Conservation (phyloP, 306 rosid species). For the Castanospermum australe region DNA sequence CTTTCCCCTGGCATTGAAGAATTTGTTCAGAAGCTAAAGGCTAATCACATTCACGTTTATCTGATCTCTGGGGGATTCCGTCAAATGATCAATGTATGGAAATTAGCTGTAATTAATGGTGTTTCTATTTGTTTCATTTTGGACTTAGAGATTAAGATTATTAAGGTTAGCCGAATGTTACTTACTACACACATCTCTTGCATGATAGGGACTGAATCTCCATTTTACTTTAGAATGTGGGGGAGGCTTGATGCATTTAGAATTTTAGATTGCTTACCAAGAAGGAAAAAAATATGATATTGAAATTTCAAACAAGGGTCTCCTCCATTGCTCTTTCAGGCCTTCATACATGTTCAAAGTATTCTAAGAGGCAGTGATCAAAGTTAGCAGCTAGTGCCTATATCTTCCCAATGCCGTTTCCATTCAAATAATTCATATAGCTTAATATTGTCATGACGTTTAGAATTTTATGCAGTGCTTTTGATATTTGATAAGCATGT, state of each 20-base stretch:
- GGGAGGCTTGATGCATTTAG: background rate
- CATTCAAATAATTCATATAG: slow-evolving; percentile 16
- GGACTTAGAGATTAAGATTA: background rate
- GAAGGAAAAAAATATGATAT: background rate
- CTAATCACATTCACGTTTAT: slow-evolving; percentile 53
- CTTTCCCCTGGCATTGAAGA: slow-evolving; percentile 88
- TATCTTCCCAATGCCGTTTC: slow-evolving; percentile 3
- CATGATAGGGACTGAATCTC: background rate
- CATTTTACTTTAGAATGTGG: background rate
- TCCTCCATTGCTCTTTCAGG: background rate
- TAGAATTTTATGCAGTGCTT: slow-evolving; percentile 4
- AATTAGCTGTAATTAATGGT: background rate
- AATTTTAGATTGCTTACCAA: background rate
- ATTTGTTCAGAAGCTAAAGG: slow-evolving; percentile 72
- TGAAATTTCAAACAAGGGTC: background rate
- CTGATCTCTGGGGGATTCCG: slow-evolving; percentile 97
- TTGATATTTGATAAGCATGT: background rate
- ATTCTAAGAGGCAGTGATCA: background rate
- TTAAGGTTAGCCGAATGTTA: background rate
- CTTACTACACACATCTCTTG: background rate
- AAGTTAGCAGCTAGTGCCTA: background rate
- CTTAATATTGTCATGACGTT: slow-evolving; percentile 7
- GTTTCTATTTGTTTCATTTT: slow-evolving; percentile 19
- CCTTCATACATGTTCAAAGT: background rate
- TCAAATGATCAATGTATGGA: slow-evolving; percentile 90